These are phyloP conservation scores for Penicillium robsamsonii DNA, from an alignment of 495 filamentous ascomycete genomes.

Conservation along the genomic window DNA sequence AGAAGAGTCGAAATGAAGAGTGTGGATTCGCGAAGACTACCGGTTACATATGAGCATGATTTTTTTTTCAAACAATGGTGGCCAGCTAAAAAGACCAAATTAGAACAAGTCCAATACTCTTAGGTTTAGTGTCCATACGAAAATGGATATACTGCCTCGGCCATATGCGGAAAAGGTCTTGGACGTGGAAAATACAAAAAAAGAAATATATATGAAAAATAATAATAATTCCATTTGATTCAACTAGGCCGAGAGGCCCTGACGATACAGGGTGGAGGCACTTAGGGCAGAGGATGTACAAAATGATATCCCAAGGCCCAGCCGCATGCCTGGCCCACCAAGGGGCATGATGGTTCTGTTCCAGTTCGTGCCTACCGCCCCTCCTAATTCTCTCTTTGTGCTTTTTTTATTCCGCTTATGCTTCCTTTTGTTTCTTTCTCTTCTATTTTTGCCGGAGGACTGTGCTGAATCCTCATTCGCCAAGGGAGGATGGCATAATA, in stretches of 20 bases:
- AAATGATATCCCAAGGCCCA: conserved; percentile 18
- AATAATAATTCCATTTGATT: conserved; percentile 7
- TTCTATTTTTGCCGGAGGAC: conserved; percentile 26
- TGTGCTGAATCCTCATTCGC: conserved; percentile 17
- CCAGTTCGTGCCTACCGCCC: conserved; percentile 10
- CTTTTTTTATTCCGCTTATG: conserved; percentile 23
- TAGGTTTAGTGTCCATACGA: conserved; percentile 1
- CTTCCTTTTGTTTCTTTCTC: conserved; percentile 8
- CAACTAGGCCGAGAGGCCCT: conserved; percentile 15
- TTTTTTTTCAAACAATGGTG: conserved; percentile 1
- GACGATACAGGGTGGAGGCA: conserved; percentile 15
- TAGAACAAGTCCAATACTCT: conserved; percentile 1
- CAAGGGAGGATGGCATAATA: conserved; percentile 14
- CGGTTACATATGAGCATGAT: conserved; percentile 10
- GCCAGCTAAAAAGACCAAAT: conserved; percentile 6
- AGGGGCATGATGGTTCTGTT: conserved; percentile 23
- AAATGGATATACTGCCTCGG: conserved; percentile 23
- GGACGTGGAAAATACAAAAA: conserved; percentile 14
- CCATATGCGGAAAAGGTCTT: conserved; percentile 21
- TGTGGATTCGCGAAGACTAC: conserved; percentile 22
- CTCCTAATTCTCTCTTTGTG: conserved; percentile 12
- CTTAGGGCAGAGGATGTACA: conserved; percentile 17
- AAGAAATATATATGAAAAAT: neutral
- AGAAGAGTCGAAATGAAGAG: conserved; percentile 13
- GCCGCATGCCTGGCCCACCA: conserved; percentile 25